Evolutionary conservation across 495 filamentous ascomycete genomes (phyloP).

Genomic region (Amniculicola lignicola): DNA sequence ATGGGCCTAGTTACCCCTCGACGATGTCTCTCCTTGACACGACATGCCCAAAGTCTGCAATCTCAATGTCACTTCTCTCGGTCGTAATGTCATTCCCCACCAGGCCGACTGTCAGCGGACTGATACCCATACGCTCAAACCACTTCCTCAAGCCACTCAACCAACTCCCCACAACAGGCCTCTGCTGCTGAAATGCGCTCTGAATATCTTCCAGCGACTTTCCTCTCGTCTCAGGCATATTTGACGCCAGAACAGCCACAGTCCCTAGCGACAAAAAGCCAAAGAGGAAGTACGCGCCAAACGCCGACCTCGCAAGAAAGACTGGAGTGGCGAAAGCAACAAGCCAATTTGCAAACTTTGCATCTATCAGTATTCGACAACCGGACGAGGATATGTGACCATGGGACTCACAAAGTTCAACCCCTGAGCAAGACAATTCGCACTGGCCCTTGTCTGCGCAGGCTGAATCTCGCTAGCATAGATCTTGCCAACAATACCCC

Average conservation of each 20-base stretch:
- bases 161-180: conserved; percentile 4
- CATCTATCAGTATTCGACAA: not conserved
- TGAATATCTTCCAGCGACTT: conserved; percentile 57
- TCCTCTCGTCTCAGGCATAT: conserved; percentile 62
- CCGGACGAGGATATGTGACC: not conserved
- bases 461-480: conserved; percentile 37
- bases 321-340: conserved; percentile 63
- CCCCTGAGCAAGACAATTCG: conserved; percentile 31
- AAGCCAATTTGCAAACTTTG: conserved; percentile 54
- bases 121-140: no score
- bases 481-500: conserved; percentile 34
- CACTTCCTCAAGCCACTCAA: no score
- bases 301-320: conserved; percentile 55
- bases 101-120: no score
- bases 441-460: conserved; percentile 26
- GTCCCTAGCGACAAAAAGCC: conserved; percentile 51
- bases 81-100: no score
- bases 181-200: conserved; percentile 47
- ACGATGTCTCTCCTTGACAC: no score
- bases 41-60: no score
- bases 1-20: no score
- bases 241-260: conserved; percentile 48
- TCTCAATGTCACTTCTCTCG: no score
- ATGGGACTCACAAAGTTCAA: conserved; percentile 29
- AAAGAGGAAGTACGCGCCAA: conserved; percentile 61